phyloP scores from a whole-genome alignment of 345 rosid genomes.

The Aquilaria sinensis region DNA sequence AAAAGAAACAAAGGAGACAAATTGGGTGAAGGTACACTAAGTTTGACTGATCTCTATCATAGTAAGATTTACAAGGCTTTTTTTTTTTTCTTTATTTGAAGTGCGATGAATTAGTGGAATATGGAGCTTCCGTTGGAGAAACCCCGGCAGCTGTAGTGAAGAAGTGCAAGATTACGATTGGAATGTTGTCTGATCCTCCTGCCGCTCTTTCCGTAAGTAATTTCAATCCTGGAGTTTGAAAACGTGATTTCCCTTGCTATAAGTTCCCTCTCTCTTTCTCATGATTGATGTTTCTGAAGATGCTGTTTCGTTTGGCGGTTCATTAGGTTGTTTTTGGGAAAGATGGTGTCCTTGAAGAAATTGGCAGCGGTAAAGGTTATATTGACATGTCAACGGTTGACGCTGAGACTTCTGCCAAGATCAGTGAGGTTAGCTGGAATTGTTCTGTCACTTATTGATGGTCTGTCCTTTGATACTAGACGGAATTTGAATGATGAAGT shows the following conservation, averaged over 20 bases:
- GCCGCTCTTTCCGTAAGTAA: conserved; percentile 74
- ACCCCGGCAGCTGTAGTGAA: conserved; percentile 81
- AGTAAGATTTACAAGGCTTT: background rate
- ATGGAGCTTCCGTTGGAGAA: conserved; percentile 75
- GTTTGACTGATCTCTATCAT: background rate
- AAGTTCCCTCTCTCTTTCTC: background rate
- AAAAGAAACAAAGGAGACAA: too few species aligned
- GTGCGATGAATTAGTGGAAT: conserved; percentile 87
- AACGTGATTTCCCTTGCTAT: background rate
- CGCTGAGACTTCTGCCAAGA: conserved; percentile 74
- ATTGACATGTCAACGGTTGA: conserved; percentile 96
- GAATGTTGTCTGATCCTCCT: conserved; percentile 83
- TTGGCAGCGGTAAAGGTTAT: conserved; percentile 64
- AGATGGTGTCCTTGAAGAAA: conserved; percentile 75
- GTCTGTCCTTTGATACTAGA: background rate
- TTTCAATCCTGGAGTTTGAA: background rate
- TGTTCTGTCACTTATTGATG: conserved; percentile 1
- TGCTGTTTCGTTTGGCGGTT: conserved; percentile 7
- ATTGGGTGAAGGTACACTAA: too few species aligned
- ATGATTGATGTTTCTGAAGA: background rate
- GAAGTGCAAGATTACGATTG: conserved; percentile 84
- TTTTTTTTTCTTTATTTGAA: conserved; percentile 16
- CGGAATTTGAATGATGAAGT: too few species aligned
- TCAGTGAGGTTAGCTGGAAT: conserved; percentile 45
- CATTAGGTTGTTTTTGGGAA: conserved; percentile 80